These are phyloP conservation scores for Pythium sp. DNA, from an alignment of 352 stramenopile species.

Conservation along the genomic window DNA sequence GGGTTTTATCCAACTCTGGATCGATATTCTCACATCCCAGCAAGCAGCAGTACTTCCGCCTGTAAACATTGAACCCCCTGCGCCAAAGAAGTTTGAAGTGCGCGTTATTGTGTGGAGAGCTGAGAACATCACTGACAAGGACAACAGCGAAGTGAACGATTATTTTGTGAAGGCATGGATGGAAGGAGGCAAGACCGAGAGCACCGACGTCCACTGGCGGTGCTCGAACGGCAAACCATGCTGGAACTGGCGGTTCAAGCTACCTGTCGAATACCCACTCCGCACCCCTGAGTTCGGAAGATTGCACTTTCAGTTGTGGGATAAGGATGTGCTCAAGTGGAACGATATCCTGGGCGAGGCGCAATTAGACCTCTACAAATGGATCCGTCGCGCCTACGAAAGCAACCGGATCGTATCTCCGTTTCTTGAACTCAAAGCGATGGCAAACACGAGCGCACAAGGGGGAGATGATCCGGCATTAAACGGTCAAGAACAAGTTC, in stretches of 20 bases:
- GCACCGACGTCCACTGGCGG: conserved; percentile 91
- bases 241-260: conserved; percentile 92
- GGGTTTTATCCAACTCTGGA: conserved; percentile 76
- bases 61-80: conserved; percentile 68
- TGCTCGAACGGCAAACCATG: conserved; percentile 87
- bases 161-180: conserved; percentile 92
- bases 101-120: conserved; percentile 89
- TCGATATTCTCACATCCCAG: conserved; percentile 86
- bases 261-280: conserved; percentile 79
- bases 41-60: conserved; percentile 60
- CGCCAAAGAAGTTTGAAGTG: conserved; percentile 77
- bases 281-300: conserved; percentile 78
- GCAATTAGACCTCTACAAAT: conserved; percentile 84
- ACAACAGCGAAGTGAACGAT: conserved; percentile 85
- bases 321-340: conserved; percentile 92
- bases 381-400: conserved; percentile 63
- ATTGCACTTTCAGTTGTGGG: conserved; percentile 91
- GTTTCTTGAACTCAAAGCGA: conserved; percentile 59
- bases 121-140: conserved; percentile 76
- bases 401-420: conserved; percentile 51
- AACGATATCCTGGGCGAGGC: conserved; percentile 89
- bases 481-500: not conserved
- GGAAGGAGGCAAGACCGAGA: conserved; percentile 51
- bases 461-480: not conserved
- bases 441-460: conserved; percentile 6